Evolutionary conservation across 2,329 filamentous ascomycete genomes (phyloP), one percentile per base, ranked within the genome.

Genomic region (Fusarium paranaense): DNA sequence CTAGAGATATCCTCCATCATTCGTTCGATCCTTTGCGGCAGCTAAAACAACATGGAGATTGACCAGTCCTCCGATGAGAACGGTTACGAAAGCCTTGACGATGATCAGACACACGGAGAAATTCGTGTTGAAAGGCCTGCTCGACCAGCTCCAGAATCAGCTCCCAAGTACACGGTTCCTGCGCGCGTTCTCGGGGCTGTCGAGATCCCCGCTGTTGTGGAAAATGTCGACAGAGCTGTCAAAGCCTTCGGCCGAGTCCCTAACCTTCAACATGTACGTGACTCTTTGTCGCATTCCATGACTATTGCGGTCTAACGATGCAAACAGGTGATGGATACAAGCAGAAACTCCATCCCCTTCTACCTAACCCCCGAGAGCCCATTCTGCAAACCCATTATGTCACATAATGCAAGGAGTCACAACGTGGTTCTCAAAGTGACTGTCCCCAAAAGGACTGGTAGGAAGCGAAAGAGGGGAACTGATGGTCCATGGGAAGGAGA

Each of bases 361-460:
- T 94, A 93, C 76, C 86, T 98, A 63, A 91, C 94, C 25, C 94
- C 93, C 27, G 90, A 95, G 73, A 95, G 97, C 81, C 92, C 93
- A 4, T 91, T 94, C 78, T 91, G 93, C 77, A 92, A 93, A 76
- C 94, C 94, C 10, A 86, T 98, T 70, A 86, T 93, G 75, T 98
- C 96, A 9, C 91, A 92, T 47, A 93, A 92, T 79, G 90, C 92
- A 35, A 85, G 90, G 22, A 93, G 94, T 11, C 94, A 95, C 80
- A 97, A 98, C 79, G 85, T 98, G 22, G 87, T 98, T 22, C 87
- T 99, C 62, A 95, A 95, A 81, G 88, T 99, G 64, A 95, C 93
- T 0, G 90, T 98, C 1, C 96, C 97, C 0, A 97, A 92, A 81
- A 88, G 94, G 65, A 98, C 95, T 3, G 95, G 95, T 4, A 90